These are phyloP conservation scores for Isatis lusitanica DNA, from an alignment of 441 rosid species.

Conservation along the genomic window DNA sequence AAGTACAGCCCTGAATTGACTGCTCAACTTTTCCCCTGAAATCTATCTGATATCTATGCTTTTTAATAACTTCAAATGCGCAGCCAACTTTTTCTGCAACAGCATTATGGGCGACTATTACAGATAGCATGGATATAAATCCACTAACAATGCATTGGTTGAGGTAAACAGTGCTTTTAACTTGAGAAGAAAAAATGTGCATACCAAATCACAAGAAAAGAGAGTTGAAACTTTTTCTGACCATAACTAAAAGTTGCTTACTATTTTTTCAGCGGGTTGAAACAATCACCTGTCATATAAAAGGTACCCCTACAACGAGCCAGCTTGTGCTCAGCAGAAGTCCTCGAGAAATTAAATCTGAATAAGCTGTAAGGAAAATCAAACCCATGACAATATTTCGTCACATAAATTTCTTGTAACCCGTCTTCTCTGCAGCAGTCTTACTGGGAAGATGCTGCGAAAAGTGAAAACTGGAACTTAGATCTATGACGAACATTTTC, in stretches of 20 bases:
- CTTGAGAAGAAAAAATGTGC: not conserved
- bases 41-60: slow-evolving; percentile 37
- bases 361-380: slow-evolving; percentile 15
- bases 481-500: not conserved
- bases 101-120: slow-evolving; percentile 26
- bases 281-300: not conserved
- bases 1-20: slow-evolving; percentile 33
- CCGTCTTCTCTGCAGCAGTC: not conserved
- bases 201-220: not conserved
- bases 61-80: slow-evolving; percentile 19
- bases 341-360: not conserved
- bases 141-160: slow-evolving; percentile 20
- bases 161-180: slow-evolving; percentile 7
- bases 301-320: not conserved
- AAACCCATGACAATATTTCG: not conserved
- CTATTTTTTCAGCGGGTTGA: slow-evolving; percentile 5
- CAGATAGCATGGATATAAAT: slow-evolving; percentile 14
- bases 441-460: not conserved
- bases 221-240: not conserved
- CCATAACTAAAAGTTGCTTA: slow-evolving; percentile 2
- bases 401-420: not conserved
- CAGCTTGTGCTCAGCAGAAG: not conserved
- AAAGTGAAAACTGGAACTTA: slow-evolving; percentile 2
- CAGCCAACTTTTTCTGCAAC: slow-evolving; percentile 14
- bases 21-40: slow-evolving; percentile 27